These are phyloP conservation scores for Nothophaeocryptopus gaeumannii DNA, from an alignment of 2,329 filamentous ascomycete species.

Conservation along the genomic window DNA sequence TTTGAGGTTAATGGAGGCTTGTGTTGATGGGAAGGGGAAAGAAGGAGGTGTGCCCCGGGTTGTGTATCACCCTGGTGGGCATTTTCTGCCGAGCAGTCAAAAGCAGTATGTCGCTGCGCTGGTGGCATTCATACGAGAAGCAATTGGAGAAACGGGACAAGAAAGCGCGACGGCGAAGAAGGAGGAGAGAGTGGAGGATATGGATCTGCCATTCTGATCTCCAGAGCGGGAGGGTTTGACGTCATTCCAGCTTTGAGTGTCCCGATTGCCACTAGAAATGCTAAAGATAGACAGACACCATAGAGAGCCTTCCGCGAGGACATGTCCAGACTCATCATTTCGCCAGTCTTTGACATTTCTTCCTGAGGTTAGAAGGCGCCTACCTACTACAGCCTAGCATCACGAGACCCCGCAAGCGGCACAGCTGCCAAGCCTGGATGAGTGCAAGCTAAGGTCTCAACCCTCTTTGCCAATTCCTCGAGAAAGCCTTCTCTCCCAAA, in stretches of 20 bases:
- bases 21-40: constrained; percentile 48
- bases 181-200: constrained; percentile 62
- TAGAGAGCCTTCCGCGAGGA: too few relatives aligned
- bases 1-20: constrained; percentile 64
- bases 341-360: too few relatives aligned
- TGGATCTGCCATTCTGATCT: constrained; percentile 63
- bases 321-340: too few relatives aligned
- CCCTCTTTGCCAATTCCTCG: too few relatives aligned
- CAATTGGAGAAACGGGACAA: constrained; percentile 40
- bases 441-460: too few relatives aligned
- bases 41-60: constrained; percentile 42
- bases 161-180: constrained; percentile 33
- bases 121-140: constrained; percentile 65
- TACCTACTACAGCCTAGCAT: too few relatives aligned
- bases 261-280: too few relatives aligned
- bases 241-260: neutral
- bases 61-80: constrained; percentile 79
- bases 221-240: neutral
- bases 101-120: constrained; percentile 77
- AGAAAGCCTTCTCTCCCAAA: too few relatives aligned
- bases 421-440: too few relatives aligned
- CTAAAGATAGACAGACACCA: too few relatives aligned
- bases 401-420: too few relatives aligned
- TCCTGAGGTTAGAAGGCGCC: too few relatives aligned
- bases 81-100: constrained; percentile 76